These are phyloP conservation scores for Crithidia acanthocephali DNA, from an alignment of 208 protist genomes.

Conservation along the genomic window DNA sequence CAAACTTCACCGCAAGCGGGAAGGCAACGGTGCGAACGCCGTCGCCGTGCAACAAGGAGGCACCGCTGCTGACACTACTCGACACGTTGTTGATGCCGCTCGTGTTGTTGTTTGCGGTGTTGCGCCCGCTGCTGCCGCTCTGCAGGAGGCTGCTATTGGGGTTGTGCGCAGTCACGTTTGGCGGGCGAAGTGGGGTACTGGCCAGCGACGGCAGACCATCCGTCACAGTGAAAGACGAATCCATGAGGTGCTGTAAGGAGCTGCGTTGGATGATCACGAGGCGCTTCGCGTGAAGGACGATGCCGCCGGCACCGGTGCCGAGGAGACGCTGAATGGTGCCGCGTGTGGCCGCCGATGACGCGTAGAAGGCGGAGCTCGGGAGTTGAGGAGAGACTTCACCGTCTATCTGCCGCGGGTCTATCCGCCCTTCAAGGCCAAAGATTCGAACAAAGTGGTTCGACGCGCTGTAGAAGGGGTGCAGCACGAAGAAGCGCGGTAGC, in stretches of 20 bases:
- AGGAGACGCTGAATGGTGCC: conserved; percentile 38
- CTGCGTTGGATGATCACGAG: conserved; percentile 23
- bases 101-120: no score
- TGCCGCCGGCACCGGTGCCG: conserved; percentile 45
- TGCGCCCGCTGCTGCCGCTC: not conserved
- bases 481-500: conserved; percentile 11
- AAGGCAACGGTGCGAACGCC: not conserved
- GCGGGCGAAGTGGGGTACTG: not conserved
- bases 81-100: conserved; percentile 3
- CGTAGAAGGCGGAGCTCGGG: not conserved
- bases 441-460: not conserved
- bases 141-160: not conserved
- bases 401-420: conserved; percentile 9
- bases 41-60: not conserved
- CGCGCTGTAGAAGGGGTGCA: conserved; percentile 29
- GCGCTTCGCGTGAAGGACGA: conserved; percentile 47
- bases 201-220: conserved; percentile 9
- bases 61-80: conserved; percentile 9
- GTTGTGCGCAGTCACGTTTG: not conserved
- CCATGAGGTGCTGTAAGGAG: not conserved
- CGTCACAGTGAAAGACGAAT: conserved; percentile 14
- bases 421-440: not conserved
- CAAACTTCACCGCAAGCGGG: conserved; percentile 58
- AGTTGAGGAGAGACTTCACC: not conserved
- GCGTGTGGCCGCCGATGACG: not conserved